A percentile compares a stretch with the other conserved stretches of the same genome.
Evolutionary conservation across 192 early-diverging fungal species (phyloP).

Genomic region (Linnemannia elongata): DNA sequence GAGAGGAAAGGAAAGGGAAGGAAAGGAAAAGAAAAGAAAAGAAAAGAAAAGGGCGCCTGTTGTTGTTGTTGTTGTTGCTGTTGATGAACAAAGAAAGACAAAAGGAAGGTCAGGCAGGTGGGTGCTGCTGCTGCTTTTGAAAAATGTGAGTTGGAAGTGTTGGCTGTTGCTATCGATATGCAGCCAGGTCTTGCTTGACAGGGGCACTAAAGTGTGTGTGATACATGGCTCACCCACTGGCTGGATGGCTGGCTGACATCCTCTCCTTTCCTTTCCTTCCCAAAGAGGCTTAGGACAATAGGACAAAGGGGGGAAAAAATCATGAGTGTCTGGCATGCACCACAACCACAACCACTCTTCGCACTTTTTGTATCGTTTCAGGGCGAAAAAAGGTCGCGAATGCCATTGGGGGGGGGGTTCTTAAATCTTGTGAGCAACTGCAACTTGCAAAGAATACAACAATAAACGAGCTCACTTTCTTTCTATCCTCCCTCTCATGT

Average conservation of each 20-base stretch:
- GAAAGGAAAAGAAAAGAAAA: background rate
- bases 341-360: background rate
- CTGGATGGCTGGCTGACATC: background rate
- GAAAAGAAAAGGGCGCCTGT: background rate
- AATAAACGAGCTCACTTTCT: no score
- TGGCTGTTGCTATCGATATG: background rate
- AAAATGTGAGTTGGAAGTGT: background rate
- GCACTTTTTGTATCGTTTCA: no score
- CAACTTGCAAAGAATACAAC: background rate
- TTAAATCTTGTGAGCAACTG: background rate
- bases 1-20: background rate
- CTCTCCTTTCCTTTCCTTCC: no score
- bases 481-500: no score
- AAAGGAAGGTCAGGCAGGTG: background rate
- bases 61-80: no score
- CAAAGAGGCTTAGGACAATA: conserved; percentile 2
- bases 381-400: background rate
- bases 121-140: no score
- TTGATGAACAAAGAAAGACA: background rate
- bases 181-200: background rate
- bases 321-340: background rate
- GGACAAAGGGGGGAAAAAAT: background rate
- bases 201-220: background rate
- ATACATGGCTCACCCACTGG: background rate
- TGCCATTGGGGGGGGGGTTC: background rate